phyloP scores from a whole-genome alignment of 768 basidiomycete genomes.

The Rossbeevera mucosa region DNA sequence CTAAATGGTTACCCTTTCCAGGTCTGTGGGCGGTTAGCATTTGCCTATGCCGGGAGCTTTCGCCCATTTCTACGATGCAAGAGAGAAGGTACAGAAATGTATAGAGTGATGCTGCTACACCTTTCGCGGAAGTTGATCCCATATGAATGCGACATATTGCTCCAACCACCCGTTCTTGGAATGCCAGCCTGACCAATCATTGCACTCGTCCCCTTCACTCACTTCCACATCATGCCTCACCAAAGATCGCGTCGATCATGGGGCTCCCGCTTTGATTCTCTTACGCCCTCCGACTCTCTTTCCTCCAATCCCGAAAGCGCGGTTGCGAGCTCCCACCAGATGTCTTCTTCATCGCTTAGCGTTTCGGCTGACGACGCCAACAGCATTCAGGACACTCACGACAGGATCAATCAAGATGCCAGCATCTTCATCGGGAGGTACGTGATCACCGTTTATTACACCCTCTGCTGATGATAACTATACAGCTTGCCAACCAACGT shows the following conservation, averaged over 20 bases:
- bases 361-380: slow-evolving; percentile 24
- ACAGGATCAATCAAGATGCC: slow-evolving; percentile 64
- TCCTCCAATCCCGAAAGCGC: slow-evolving; percentile 33
- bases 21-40: slow-evolving; percentile 4
- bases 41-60: slow-evolving; percentile 9
- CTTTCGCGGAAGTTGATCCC: slow-evolving; percentile 26
- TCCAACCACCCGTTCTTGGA: slow-evolving; percentile 11
- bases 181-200: slow-evolving; percentile 20
- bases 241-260: slow-evolving; percentile 49
- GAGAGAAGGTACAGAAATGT: slow-evolving; percentile 27
- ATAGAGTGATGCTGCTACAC: slow-evolving; percentile 19
- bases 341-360: slow-evolving; percentile 15
- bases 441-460: neutral
- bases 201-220: slow-evolving; percentile 7
- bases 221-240: slow-evolving; percentile 37
- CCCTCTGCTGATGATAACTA: slow-evolving; percentile 9
- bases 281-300: slow-evolving; percentile 47
- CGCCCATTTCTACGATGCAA: slow-evolving; percentile 21
- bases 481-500: slow-evolving; percentile 65
- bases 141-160: slow-evolving; percentile 19
- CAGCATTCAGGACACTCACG: slow-evolving; percentile 32
- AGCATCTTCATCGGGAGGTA: slow-evolving; percentile 86
- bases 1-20: slow-evolving; percentile 13
- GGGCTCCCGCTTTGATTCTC: slow-evolving; percentile 71
- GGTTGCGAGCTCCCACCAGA: slow-evolving; percentile 3